Evolutionary conservation across 805 yeast species (phyloP).

Genomic region (Candida suzukii): DNA sequence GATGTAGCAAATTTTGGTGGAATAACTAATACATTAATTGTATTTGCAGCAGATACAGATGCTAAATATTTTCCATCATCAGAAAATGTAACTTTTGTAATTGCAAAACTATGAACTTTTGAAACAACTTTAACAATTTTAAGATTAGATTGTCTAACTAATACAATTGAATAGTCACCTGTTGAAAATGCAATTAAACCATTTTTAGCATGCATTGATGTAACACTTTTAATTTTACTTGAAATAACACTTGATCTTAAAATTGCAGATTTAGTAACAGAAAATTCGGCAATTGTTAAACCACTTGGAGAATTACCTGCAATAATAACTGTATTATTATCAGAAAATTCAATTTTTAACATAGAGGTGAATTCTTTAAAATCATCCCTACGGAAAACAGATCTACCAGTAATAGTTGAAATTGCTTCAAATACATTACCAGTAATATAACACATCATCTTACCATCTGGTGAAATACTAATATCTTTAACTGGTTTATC

Average conservation of each 20-base stretch:
- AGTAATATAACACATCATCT: slow-evolving; percentile 58
- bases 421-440: slow-evolving; percentile 43
- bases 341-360: slow-evolving; percentile 25
- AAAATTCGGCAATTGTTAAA: slow-evolving; percentile 35
- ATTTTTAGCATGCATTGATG: slow-evolving; percentile 37
- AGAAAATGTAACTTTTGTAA: slow-evolving; percentile 65
- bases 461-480: slow-evolving; percentile 60
- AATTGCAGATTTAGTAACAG: slow-evolving; percentile 33
- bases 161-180: slow-evolving; percentile 57
- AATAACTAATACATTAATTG: slow-evolving; percentile 54
- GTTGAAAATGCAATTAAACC: slow-evolving; percentile 51
- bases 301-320: slow-evolving; percentile 41
- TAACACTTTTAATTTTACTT: slow-evolving; percentile 46
- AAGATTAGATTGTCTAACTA: slow-evolving; percentile 49
- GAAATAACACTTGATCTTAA: slow-evolving; percentile 35
- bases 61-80: slow-evolving; percentile 63
- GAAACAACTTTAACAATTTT: slow-evolving; percentile 41
- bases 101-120: slow-evolving; percentile 70
- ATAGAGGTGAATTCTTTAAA: slow-evolving; percentile 12
- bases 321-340: slow-evolving; percentile 30
- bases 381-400: slow-evolving; percentile 21
- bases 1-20: slow-evolving; percentile 44
- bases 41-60: slow-evolving; percentile 65
- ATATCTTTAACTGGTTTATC: slow-evolving; percentile 54
- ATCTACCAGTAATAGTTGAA: slow-evolving; percentile 40